Evolutionary conservation across 2,329 filamentous ascomycete genomes (phyloP).

Genomic region (Beauveria caledonica): DNA sequence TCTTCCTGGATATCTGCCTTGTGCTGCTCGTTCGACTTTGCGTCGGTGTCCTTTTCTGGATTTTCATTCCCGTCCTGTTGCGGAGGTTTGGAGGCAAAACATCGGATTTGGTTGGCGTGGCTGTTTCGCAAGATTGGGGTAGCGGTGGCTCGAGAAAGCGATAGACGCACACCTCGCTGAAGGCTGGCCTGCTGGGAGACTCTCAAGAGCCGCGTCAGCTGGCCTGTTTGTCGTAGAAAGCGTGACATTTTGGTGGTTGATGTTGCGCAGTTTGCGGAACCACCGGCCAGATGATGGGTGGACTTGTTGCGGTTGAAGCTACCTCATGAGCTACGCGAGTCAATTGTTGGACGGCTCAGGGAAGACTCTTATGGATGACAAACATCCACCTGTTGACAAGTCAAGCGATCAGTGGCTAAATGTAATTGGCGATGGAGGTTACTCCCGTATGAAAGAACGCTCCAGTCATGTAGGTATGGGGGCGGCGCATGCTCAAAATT

Average conservation of each 20-base stretch:
- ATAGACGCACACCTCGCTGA: conserved; percentile 33
- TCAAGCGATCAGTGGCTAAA: neutral
- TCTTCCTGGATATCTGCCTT: conserved; percentile 13
- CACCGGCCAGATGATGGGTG: conserved; percentile 22
- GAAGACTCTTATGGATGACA: neutral
- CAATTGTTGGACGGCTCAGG: conserved; percentile 14
- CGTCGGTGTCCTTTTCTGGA: conserved; percentile 19
- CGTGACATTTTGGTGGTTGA: conserved; percentile 48
- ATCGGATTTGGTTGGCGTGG: conserved; percentile 25
- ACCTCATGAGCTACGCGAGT: conserved; percentile 26
- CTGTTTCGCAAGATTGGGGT: conserved; percentile 26
- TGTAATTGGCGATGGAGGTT: conserved; percentile 6
- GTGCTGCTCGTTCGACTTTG: conserved; percentile 16
- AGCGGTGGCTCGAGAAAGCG: conserved; percentile 25
- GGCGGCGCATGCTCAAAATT: conserved; percentile 8
- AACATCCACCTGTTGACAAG: neutral
- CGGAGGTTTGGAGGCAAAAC: conserved; percentile 31
- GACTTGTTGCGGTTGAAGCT: conserved; percentile 17
- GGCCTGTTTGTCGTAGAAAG: conserved; percentile 57
- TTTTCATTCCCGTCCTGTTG: conserved; percentile 29
- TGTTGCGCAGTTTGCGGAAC: conserved; percentile 26
- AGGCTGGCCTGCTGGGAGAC: conserved; percentile 44
- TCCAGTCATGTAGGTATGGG: conserved; percentile 5
- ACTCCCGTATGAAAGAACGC: conserved; percentile 6
- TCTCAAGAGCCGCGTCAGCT: conserved; percentile 55